phyloP scores from a whole-genome alignment of 306 rosid genomes.

The Vigna angularis region DNA sequence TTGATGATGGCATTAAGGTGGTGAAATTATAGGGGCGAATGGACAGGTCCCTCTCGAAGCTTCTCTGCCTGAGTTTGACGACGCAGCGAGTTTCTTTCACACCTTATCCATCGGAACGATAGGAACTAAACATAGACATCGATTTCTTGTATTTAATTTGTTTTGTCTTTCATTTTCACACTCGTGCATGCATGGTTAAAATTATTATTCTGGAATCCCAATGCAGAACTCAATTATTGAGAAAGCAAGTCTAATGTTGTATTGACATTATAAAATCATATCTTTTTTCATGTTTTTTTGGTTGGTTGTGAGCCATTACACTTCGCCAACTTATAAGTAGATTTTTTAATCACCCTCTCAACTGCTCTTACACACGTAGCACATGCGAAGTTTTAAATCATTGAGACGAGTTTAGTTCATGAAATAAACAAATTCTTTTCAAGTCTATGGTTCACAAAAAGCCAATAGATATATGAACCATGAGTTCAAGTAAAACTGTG shows the following conservation, averaged over 20 bases:
- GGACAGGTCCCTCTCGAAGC: constrained; percentile 14
- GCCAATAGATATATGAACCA: too few species aligned
- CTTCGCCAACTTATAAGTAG: background rate
- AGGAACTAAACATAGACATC: background rate
- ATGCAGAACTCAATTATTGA: background rate
- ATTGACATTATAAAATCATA: background rate
- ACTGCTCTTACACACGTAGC: too few species aligned
- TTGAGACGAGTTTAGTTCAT: too few species aligned
- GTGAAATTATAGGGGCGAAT: constrained; percentile 23
- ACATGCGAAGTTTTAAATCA: too few species aligned
- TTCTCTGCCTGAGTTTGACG: constrained; percentile 31
- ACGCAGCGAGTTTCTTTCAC: constrained; percentile 48
- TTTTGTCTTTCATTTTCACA: background rate
- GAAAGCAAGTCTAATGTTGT: background rate
- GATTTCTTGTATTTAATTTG: background rate
- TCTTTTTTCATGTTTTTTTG: background rate
- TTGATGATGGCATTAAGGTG: constrained; percentile 44
- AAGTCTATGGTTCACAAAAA: too few species aligned
- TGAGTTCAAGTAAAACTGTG: too few species aligned
- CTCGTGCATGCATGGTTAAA: background rate
- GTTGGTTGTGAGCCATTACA: background rate
- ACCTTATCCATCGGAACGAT: constrained; percentile 40
- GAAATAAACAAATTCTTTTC: too few species aligned
- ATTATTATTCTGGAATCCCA: background rate
- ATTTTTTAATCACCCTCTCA: too few species aligned